Conservation (phyloP, 2,329 filamentous ascomycete genomes). For the Rhytidhysteron rufulum region DNA sequence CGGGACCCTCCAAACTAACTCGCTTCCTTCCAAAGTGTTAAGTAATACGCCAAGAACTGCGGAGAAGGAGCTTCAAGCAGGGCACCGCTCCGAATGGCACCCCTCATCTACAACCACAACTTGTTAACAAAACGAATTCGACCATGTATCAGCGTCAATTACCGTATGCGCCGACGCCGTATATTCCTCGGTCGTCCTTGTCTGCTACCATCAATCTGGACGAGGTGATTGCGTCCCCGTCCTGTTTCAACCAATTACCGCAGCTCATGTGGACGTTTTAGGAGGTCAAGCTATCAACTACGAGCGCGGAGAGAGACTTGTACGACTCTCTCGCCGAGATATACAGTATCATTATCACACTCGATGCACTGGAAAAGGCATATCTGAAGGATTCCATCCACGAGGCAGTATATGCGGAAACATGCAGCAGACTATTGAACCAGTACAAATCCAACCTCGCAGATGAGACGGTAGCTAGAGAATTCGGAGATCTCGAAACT, state of each 20-base stretch:
- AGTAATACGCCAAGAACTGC: neutral
- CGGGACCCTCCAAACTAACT: no score
- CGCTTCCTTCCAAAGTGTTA: neutral
- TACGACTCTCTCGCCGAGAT: slow-evolving; percentile 96
- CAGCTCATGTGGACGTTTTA: slow-evolving; percentile 33
- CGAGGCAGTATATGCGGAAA: slow-evolving; percentile 91
- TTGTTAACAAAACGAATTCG: neutral
- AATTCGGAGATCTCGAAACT: slow-evolving; percentile 81
- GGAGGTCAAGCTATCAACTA: slow-evolving; percentile 91
- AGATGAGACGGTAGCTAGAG: slow-evolving; percentile 83
- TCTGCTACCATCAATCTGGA: slow-evolving; percentile 91
- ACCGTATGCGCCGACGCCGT: slow-evolving; percentile 85
- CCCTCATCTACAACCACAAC: neutral
- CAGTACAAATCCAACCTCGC: slow-evolving; percentile 94
- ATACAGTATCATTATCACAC: slow-evolving; percentile 93
- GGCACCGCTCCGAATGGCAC: neutral
- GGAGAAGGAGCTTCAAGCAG: neutral
- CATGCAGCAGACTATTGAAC: slow-evolving; percentile 87
- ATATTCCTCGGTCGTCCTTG: slow-evolving; percentile 77
- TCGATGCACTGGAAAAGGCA: slow-evolving; percentile 93
- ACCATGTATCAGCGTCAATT: slow-evolving; percentile 54
- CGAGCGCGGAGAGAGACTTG: slow-evolving; percentile 82
- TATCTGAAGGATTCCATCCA: slow-evolving; percentile 93
- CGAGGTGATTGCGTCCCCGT: slow-evolving; percentile 59
- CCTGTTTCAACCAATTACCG: neutral